Conservation (phyloP, 495 filamentous ascomycete genomes). For the Tuber brumale region DNA sequence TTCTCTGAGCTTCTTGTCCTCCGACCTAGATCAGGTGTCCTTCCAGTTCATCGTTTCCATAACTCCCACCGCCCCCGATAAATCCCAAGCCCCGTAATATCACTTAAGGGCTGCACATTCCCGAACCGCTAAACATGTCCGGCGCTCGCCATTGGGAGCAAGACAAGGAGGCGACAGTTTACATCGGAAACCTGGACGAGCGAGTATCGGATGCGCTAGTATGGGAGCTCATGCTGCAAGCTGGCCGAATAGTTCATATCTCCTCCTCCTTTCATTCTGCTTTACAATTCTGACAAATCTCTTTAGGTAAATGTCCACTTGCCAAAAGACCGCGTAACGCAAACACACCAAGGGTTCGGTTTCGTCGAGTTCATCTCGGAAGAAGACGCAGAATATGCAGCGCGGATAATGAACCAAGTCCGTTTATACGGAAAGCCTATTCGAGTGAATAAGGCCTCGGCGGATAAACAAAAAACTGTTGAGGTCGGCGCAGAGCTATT, state of each 20-base stretch:
- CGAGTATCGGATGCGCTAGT: constrained; percentile 83
- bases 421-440: constrained; percentile 90
- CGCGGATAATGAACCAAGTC: constrained; percentile 93
- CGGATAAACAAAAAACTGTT: constrained; percentile 92
- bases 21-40: background rate
- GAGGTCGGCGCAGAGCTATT: constrained; percentile 97
- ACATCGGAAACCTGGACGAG: constrained; percentile 97
- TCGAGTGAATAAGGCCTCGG: constrained; percentile 90
- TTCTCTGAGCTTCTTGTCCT: background rate
- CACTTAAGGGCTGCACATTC: background rate
- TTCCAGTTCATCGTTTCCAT: background rate
- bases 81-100: background rate
- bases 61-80: background rate
- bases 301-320: constrained; percentile 79
- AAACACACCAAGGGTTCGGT: constrained; percentile 94
- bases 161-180: constrained; percentile 97
- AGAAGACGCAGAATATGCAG: constrained; percentile 94
- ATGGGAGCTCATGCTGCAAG: constrained; percentile 97
- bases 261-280: background rate
- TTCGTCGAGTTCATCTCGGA: constrained; percentile 98
- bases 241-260: constrained; percentile 63
- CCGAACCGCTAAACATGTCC: constrained; percentile 26
- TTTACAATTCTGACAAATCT: constrained; percentile 10
- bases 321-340: constrained; percentile 93
- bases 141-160: constrained; percentile 66